These are phyloP conservation scores for Kluyveromyces nonfermentans DNA, from an alignment of 805 yeast species.

Conservation along the genomic window DNA sequence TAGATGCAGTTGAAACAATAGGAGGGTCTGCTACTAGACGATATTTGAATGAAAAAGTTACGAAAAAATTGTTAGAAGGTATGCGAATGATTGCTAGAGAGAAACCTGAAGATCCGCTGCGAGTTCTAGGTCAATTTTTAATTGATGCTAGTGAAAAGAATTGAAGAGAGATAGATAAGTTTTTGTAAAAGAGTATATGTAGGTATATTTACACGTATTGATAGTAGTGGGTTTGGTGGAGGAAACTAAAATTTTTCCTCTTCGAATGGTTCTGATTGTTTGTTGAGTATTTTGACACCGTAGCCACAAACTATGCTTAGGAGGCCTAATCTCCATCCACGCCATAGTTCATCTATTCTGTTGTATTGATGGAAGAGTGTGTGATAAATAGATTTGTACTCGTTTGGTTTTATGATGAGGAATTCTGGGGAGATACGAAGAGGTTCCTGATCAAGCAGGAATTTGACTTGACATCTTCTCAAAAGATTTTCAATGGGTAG, in stretches of 20 bases:
- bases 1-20: conserved; percentile 39
- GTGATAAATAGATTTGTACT: conserved; percentile 45
- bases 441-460: conserved; percentile 35
- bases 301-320: conserved; percentile 74
- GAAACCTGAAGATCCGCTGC: conserved; percentile 48
- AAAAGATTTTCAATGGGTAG: conserved; percentile 83
- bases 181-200: neutral
- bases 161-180: neutral
- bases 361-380: conserved; percentile 39
- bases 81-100: conserved; percentile 42
- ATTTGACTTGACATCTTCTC: conserved; percentile 72
- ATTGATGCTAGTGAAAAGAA: conserved; percentile 29
- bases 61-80: conserved; percentile 57
- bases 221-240: conserved; percentile 2
- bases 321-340: conserved; percentile 89
- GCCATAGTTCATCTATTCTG: conserved; percentile 43
- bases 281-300: conserved; percentile 56
- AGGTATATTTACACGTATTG: neutral
- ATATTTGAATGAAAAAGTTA: conserved; percentile 56
- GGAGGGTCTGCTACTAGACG: conserved; percentile 68
- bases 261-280: conserved; percentile 35
- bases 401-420: conserved; percentile 50
- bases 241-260: conserved; percentile 35
- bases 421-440: conserved; percentile 39
- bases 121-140: conserved; percentile 44